These are phyloP conservation scores for Rhizomucor pusillus DNA, from an alignment of 371 early-diverging fungal species.

Conservation along the genomic window DNA sequence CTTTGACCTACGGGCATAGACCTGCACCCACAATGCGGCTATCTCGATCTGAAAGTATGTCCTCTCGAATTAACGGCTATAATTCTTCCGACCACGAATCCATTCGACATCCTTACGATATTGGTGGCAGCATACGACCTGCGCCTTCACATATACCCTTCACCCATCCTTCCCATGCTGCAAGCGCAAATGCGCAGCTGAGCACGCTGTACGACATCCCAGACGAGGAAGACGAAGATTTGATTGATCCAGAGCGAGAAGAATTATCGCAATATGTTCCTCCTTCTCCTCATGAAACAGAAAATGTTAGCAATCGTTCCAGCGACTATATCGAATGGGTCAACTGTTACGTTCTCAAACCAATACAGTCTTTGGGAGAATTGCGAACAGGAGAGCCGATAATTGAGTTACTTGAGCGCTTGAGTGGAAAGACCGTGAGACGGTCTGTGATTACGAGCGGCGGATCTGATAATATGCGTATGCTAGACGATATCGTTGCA, in stretches of 20 bases:
- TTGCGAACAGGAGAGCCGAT: conserved; percentile 51
- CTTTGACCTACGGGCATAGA: not conserved
- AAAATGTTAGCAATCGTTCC: conserved; percentile 9
- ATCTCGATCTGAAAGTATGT: conserved; percentile 15
- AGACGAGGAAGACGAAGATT: conserved; percentile 41
- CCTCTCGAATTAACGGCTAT: not conserved
- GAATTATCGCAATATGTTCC: conserved; percentile 13
- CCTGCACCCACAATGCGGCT: conserved; percentile 10
- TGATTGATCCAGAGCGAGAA: conserved; percentile 43
- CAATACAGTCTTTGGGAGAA: conserved; percentile 9
- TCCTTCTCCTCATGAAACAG: not conserved
- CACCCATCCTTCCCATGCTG: conserved; percentile 1
- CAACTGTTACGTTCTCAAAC: conserved; percentile 37
- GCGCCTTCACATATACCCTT: not conserved
- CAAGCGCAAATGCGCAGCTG: conserved; percentile 5
- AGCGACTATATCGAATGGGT: conserved; percentile 54
- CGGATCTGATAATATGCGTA: conserved; percentile 18
- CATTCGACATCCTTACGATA: conserved; percentile 2
- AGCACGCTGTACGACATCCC: conserved; percentile 12
- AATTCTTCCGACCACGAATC: not conserved
- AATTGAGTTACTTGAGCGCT: conserved; percentile 44
- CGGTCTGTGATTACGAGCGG: conserved; percentile 13
- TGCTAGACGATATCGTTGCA: conserved; percentile 56
- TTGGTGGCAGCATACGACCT: not conserved
- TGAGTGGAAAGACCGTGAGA: conserved; percentile 50